A percentile compares a stretch with the other conserved stretches of the same genome.
These are phyloP conservation scores for Globisporangium uncinulatum DNA, from an alignment of 352 stramenopile genomes.

Conservation along the genomic window DNA sequence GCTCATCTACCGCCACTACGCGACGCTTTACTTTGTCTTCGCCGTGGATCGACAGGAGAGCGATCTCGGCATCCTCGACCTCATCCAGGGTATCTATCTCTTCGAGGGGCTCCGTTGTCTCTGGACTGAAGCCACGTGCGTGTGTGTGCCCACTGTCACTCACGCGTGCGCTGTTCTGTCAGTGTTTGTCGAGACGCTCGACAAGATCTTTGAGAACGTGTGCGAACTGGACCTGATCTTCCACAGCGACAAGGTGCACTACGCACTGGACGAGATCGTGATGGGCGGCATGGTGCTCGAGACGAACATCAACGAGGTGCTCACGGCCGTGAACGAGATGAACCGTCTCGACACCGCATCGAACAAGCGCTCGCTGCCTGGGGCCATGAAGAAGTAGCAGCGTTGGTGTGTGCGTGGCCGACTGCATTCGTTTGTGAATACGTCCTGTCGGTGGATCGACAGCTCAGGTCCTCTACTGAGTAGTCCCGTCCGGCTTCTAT, in stretches of 20 bases:
- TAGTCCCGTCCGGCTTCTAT: too few relatives aligned
- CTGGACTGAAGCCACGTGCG: too few relatives aligned
- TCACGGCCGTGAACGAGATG: slow-evolving; percentile 97
- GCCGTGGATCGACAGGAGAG: slow-evolving; percentile 97
- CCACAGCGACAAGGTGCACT: slow-evolving; percentile 96
- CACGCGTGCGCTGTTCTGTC: slow-evolving; percentile 7
- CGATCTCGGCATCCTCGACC: slow-evolving; percentile 98
- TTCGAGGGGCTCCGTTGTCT: too few relatives aligned
- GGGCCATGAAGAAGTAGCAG: slow-evolving; percentile 63
- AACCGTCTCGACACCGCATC: slow-evolving; percentile 89
- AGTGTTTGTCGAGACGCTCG: slow-evolving; percentile 94
- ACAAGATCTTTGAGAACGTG: slow-evolving; percentile 99
- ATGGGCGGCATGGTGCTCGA: slow-evolving; percentile 99
- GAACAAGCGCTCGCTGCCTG: slow-evolving; percentile 69
- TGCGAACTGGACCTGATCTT: slow-evolving; percentile 99
- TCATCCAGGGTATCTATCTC: slow-evolving; percentile 98
- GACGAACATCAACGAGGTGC: slow-evolving; percentile 98
- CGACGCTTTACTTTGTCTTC: slow-evolving; percentile 99
- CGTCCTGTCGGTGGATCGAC: too few relatives aligned
- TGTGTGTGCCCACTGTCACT: too few relatives aligned
- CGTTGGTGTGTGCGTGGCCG: too few relatives aligned
- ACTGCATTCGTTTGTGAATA: too few relatives aligned
- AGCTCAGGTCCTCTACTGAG: too few relatives aligned
- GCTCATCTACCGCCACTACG: slow-evolving; percentile 99
- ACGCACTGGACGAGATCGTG: slow-evolving; percentile 99